Percentiles rank a stretch among this genome's conserved stretches.
phyloP scores from a whole-genome alignment of 1,284 basidiomycete species.

The Cystobasidium slooffiae region DNA sequence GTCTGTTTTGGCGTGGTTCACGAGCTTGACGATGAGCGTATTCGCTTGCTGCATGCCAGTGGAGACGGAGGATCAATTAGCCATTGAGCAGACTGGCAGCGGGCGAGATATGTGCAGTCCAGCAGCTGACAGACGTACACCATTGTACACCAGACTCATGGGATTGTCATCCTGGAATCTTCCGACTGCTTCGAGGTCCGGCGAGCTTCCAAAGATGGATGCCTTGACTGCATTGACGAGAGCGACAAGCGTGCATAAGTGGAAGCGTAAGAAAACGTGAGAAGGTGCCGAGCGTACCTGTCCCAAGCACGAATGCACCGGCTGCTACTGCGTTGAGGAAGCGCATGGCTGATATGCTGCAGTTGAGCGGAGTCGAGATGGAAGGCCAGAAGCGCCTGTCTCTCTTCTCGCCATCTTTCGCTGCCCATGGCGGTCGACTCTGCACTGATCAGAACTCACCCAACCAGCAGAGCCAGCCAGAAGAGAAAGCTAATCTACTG shows the following conservation, averaged over 20 bases:
- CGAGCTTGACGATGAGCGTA: conserved; percentile 45
- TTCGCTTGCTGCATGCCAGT: conserved; percentile 42
- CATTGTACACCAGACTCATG: conserved; percentile 42
- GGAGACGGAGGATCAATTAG: neutral
- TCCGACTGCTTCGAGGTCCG: conserved; percentile 32
- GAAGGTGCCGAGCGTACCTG: conserved; percentile 2
- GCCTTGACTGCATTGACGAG: conserved; percentile 19
- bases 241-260: no score
- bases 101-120: neutral
- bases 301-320: neutral
- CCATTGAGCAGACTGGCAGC: neutral
- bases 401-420: conserved; percentile 14
- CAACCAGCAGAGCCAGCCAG: no score
- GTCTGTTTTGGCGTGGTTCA: conserved; percentile 46
- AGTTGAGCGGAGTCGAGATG: neutral
- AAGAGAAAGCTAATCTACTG: neutral
- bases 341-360: conserved; percentile 14
- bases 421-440: neutral
- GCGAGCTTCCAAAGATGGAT: conserved; percentile 38
- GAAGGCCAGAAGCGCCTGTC: neutral
- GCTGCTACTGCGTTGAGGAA: conserved; percentile 12
- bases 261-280: neutral
- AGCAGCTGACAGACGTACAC: conserved; percentile 15
- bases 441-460: no score
- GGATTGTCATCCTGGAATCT: conserved; percentile 40